Percentiles rank a stretch among this genome's conserved stretches.
Evolutionary conservation across 164 flowering plant species (phyloP).

Genomic region (Chimonanthus salicifolius): DNA sequence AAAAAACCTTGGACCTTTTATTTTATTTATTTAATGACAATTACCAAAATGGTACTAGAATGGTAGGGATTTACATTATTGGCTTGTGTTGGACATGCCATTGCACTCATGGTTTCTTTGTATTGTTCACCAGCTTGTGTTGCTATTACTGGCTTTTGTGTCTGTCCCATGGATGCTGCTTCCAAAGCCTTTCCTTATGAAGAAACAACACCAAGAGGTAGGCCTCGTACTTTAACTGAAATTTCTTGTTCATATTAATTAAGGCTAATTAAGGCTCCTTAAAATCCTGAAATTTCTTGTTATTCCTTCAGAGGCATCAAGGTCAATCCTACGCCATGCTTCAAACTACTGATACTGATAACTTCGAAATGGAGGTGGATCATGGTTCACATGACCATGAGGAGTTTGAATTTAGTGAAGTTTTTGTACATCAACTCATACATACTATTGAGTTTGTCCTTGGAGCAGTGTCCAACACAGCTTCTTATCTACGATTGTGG

Average conservation of each 20-base stretch:
- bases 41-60: no score
- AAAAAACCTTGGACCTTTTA: background rate
- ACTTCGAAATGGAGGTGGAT: conserved; percentile 44
- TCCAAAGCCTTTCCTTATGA: conserved; percentile 92
- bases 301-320: conserved; percentile 74
- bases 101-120: conserved; percentile 9
- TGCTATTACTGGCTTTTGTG: conserved; percentile 67
- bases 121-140: conserved; percentile 44
- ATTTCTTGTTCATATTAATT: background rate
- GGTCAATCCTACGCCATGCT: conserved; percentile 65
- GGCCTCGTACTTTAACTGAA: conserved; percentile 4
- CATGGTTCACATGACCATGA: conserved; percentile 73
- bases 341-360: conserved; percentile 50
- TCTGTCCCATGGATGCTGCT: conserved; percentile 98
- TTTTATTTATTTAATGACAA: background rate
- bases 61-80: background rate
- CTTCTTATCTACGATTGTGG: conserved; percentile 98
- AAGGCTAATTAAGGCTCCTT: background rate
- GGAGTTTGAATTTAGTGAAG: conserved; percentile 95
- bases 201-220: conserved; percentile 76
- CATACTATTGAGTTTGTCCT: conserved; percentile 98
- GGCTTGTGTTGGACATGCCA: background rate
- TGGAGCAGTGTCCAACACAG: conserved; percentile 97
- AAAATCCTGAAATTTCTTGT: background rate
- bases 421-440: conserved; percentile 93